phyloP scores from a whole-genome alignment of 352 stramenopile genomes.

The Phytophthora citrophthora region DNA sequence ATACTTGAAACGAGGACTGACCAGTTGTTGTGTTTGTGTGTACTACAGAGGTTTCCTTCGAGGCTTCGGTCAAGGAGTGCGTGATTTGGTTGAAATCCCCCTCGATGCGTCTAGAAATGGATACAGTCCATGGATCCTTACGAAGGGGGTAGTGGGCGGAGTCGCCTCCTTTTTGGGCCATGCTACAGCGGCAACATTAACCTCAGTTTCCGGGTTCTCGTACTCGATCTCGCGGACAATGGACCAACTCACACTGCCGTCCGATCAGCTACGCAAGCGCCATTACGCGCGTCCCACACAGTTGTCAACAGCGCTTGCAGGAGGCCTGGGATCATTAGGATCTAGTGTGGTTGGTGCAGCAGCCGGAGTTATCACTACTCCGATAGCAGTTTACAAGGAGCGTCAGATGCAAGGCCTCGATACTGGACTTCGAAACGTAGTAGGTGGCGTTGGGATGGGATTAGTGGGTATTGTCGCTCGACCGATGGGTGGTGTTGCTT shows the following conservation, averaged over 20 bases:
- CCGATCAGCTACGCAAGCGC: constrained; percentile 61
- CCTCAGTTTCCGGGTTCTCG: constrained; percentile 80
- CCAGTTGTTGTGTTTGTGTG: constrained; percentile 2
- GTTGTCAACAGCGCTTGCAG: constrained; percentile 64
- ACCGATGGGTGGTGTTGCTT: constrained; percentile 80
- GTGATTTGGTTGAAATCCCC: constrained; percentile 83
- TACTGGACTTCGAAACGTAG: constrained; percentile 65
- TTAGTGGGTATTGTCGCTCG: constrained; percentile 81
- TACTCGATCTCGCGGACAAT: constrained; percentile 85
- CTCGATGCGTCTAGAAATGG: constrained; percentile 68
- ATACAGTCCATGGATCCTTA: constrained; percentile 81
- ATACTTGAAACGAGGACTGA: constrained; percentile 6
- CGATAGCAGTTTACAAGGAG: constrained; percentile 78
- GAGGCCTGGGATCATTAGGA: constrained; percentile 72
- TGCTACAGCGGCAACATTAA: constrained; percentile 68
- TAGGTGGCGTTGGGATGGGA: constrained; percentile 78
- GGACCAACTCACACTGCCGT: constrained; percentile 77
- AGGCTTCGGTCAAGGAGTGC: constrained; percentile 68
- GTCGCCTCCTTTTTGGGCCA: constrained; percentile 79
- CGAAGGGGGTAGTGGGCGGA: constrained; percentile 70
- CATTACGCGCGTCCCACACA: constrained; percentile 74
- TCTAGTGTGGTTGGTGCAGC: constrained; percentile 81
- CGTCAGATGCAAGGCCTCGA: constrained; percentile 65
- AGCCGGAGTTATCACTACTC: constrained; percentile 77
- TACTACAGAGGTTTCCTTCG: constrained; percentile 73